Percentiles rank a stretch among this genome's conserved stretches.
phyloP scores from a whole-genome alignment of 495 filamentous ascomycete genomes.

The Penicillium arizonense region DNA sequence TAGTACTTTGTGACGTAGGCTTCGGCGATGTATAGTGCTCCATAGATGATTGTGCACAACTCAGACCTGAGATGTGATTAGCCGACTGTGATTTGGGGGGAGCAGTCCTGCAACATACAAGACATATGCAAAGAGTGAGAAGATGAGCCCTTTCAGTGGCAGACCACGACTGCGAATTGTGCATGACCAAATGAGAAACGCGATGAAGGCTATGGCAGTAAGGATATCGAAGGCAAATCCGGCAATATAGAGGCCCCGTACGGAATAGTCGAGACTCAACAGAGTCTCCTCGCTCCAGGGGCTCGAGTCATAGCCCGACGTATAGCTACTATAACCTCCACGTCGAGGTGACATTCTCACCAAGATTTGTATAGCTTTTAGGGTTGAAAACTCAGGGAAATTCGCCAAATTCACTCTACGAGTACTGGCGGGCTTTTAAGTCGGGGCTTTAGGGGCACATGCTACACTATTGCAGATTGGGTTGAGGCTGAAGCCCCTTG shows the following conservation, averaged over 20 bases:
- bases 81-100: background rate
- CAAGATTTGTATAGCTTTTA: background rate
- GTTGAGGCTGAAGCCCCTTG: background rate
- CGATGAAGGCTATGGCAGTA: slow-evolving; percentile 13
- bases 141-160: slow-evolving; percentile 7
- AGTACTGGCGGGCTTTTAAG: background rate
- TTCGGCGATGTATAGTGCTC: slow-evolving; percentile 15
- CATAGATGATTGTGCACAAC: slow-evolving; percentile 4
- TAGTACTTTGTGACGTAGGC: slow-evolving; percentile 21
- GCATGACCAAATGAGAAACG: slow-evolving; percentile 23
- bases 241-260: slow-evolving; percentile 5
- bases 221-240: slow-evolving; percentile 21
- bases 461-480: background rate
- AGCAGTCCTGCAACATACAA: slow-evolving; percentile 3
- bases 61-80: background rate
- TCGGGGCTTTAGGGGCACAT: background rate
- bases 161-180: slow-evolving; percentile 13
- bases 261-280: background rate
- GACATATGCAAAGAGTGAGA: slow-evolving; percentile 9
- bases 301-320: background rate
- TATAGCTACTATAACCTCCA: slow-evolving; percentile 6
- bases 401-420: background rate
- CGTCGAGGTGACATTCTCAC: slow-evolving; percentile 16
- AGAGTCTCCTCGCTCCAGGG: slow-evolving; percentile 9
- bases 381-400: background rate